Conservation (phyloP, 2,329 filamentous ascomycete genomes). For the Aspergillus sp. region DNA sequence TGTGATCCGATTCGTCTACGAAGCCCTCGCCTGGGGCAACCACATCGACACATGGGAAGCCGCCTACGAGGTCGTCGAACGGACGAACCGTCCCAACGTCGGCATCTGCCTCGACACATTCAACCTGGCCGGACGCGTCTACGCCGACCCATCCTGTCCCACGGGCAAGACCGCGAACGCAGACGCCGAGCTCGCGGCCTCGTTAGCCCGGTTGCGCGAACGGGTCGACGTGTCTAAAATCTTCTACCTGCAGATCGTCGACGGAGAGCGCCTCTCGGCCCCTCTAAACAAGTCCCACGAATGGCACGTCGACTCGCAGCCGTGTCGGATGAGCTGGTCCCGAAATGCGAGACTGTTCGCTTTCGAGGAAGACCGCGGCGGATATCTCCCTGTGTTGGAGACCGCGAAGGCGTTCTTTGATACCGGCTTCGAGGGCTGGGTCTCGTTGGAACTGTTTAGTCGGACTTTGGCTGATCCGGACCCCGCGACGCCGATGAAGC, state of each 20-base stretch:
- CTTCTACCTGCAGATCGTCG: conserved; percentile 75
- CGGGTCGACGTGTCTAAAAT: conserved; percentile 63
- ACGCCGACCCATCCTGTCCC: conserved; percentile 62
- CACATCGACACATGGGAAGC: conserved; percentile 69
- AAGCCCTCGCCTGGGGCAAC: conserved; percentile 72
- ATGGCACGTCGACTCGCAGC: conserved; percentile 60
- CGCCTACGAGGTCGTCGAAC: conserved; percentile 66
- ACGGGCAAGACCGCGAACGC: conserved; percentile 56
- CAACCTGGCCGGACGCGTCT: conserved; percentile 71
- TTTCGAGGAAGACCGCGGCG: conserved; percentile 61
- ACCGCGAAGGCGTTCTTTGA: conserved; percentile 63
- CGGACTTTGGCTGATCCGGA: conserved; percentile 56
- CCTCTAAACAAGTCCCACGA: conserved; percentile 60
- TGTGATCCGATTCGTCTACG: conserved; percentile 68
- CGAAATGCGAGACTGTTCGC: conserved; percentile 71
- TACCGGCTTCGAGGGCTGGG: conserved; percentile 64
- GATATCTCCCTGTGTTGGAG: conserved; percentile 65
- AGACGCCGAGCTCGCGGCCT: conserved; percentile 55
- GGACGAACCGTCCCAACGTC: conserved; percentile 69
- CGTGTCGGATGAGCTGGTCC: conserved; percentile 73
- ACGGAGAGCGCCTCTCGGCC: conserved; percentile 62
- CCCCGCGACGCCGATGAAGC: conserved; percentile 53
- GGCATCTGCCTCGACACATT: conserved; percentile 77
- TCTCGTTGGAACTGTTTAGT: conserved; percentile 71
- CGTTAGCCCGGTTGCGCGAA: conserved; percentile 55